Conservation (phyloP, 2,329 filamentous ascomycete genomes). For the Claviceps sp. region DNA sequence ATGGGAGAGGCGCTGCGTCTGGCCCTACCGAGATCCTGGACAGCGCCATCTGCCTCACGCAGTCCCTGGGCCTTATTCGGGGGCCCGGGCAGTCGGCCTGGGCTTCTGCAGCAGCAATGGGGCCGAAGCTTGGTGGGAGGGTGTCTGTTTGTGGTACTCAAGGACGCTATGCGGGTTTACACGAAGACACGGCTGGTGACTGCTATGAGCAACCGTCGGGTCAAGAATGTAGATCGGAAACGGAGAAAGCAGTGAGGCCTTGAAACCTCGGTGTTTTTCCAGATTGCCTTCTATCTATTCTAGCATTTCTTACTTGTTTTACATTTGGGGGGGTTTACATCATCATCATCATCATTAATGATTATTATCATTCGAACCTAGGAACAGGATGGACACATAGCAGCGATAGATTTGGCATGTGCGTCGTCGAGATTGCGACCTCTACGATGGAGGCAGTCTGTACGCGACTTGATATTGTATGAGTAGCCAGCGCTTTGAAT, state of each 20-base stretch:
- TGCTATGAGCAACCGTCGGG: conserved; percentile 38
- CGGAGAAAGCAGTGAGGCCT: conserved; percentile 8
- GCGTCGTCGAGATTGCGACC: neutral
- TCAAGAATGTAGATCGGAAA: conserved; percentile 35
- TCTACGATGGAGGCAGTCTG: neutral
- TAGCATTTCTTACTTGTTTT: neutral
- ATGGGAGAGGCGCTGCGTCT: conserved; percentile 64
- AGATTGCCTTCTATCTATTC: neutral
- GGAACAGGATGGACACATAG: no score
- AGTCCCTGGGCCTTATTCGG: conserved; percentile 12
- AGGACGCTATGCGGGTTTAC: conserved; percentile 50
- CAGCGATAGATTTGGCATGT: neutral
- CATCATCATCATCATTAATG: no score
- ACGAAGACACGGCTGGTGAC: conserved; percentile 49
- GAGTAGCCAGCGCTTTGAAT: neutral
- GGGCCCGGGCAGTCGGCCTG: conserved; percentile 30
- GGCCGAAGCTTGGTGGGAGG: conserved; percentile 81
- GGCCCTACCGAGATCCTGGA: conserved; percentile 55
- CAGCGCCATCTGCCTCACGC: conserved; percentile 32
- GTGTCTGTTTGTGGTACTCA: conserved; percentile 74
- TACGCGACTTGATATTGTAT: neutral
- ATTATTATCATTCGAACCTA: no score
- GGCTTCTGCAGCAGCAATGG: conserved; percentile 73
- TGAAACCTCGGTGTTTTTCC: neutral
- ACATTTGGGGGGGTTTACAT: neutral